These are phyloP conservation scores for Rhizophagus prolifer DNA, from an alignment of 192 early-diverging fungal genomes.

Conservation along the genomic window DNA sequence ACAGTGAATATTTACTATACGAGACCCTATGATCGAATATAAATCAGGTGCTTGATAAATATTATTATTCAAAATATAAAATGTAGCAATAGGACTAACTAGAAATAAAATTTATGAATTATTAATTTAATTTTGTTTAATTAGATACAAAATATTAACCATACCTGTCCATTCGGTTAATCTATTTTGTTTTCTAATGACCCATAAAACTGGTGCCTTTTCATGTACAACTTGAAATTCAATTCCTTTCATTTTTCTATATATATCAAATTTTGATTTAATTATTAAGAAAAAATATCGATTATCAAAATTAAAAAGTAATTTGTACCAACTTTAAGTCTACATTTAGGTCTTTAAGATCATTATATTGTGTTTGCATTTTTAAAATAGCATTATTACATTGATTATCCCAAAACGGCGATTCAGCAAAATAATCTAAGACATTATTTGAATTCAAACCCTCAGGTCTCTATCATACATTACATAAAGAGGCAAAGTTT, in stretches of 20 bases:
- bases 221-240: slow-evolving; percentile 74
- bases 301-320: background rate
- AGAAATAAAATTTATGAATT: background rate
- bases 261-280: slow-evolving; percentile 5
- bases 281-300: background rate
- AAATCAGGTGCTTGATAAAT: slow-evolving; percentile 74
- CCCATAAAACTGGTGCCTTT: slow-evolving; percentile 62
- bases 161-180: slow-evolving; percentile 57
- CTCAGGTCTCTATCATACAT: slow-evolving; percentile 36
- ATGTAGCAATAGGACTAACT: slow-evolving; percentile 59
- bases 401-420: slow-evolving; percentile 79
- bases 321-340: slow-evolving; percentile 40
- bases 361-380: slow-evolving; percentile 85
- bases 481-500: background rate
- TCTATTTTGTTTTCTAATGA: slow-evolving; percentile 70
- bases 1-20: slow-evolving; percentile 51
- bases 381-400: slow-evolving; percentile 76
- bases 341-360: slow-evolving; percentile 53
- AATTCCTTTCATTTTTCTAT: slow-evolving; percentile 70
- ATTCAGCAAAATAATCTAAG: slow-evolving; percentile 76
- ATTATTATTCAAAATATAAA: slow-evolving; percentile 72
- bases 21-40: slow-evolving; percentile 65
- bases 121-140: background rate
- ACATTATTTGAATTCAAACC: slow-evolving; percentile 75
- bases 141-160: background rate